Conservation (phyloP, 768 basidiomycete genomes). For the Agaricus subrufescens region DNA sequence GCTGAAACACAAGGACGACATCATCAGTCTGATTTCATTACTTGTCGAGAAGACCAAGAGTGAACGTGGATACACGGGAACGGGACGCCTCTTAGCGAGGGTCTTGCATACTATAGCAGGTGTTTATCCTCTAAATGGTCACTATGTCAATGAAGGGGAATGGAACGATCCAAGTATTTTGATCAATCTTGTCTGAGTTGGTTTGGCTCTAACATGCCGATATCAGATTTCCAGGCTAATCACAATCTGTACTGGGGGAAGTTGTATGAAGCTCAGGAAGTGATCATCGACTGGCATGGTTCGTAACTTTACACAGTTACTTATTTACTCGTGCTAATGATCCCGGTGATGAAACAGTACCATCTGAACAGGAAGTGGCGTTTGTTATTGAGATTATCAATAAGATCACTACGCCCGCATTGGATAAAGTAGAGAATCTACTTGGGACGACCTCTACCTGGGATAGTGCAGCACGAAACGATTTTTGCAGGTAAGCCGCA, state of each 20-base stretch:
- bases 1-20: constrained; percentile 59
- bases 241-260: constrained; percentile 78
- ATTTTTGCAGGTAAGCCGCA: constrained; percentile 70
- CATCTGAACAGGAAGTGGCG: constrained; percentile 64
- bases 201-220: not conserved
- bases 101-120: constrained; percentile 71
- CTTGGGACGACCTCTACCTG: constrained; percentile 52
- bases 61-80: constrained; percentile 83
- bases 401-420: constrained; percentile 56
- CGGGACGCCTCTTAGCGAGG: constrained; percentile 72
- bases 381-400: constrained; percentile 79
- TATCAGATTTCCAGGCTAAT: constrained; percentile 54
- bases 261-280: constrained; percentile 71
- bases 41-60: constrained; percentile 79
- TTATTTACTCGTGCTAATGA: constrained; percentile 10
- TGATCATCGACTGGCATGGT: constrained; percentile 89
- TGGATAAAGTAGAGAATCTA: constrained; percentile 64
- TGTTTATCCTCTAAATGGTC: constrained; percentile 71
- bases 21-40: constrained; percentile 57
- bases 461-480: constrained; percentile 66
- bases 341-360: constrained; percentile 32
- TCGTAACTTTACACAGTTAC: constrained; percentile 13
- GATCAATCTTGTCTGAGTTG: not conserved
- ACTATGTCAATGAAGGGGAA: constrained; percentile 78
- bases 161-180: constrained; percentile 72